Conservation (phyloP, 805 yeast species). For the Spathaspora boniae region DNA sequence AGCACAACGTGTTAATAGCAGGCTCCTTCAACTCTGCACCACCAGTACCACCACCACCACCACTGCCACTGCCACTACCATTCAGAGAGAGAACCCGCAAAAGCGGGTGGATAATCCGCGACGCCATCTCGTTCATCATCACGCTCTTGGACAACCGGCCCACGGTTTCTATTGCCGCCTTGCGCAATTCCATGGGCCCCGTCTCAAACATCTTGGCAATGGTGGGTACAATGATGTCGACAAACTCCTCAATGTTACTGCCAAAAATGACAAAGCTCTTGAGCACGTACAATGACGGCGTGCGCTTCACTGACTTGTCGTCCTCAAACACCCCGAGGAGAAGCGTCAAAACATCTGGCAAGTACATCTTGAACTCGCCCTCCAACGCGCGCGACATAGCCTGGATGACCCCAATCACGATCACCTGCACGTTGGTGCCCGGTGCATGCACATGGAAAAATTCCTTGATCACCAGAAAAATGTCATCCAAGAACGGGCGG, state of each 20-base stretch:
- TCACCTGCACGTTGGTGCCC: constrained; percentile 62
- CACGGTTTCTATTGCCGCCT: constrained; percentile 75
- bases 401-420: constrained; percentile 77
- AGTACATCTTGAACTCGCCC: constrained; percentile 84
- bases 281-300: constrained; percentile 68
- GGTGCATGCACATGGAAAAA: constrained; percentile 47
- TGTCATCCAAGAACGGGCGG: constrained; percentile 72
- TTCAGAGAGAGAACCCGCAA: constrained; percentile 55
- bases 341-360: constrained; percentile 74
- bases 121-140: constrained; percentile 79
- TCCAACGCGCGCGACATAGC: constrained; percentile 81
- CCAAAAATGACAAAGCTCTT: constrained; percentile 86
- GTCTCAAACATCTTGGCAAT: constrained; percentile 77
- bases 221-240: constrained; percentile 83
- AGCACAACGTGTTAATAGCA: constrained; percentile 75
- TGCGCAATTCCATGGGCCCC: constrained; percentile 57
- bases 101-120: constrained; percentile 84
- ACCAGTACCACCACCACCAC: too few species aligned
- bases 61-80: too few species aligned
- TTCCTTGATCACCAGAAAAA: constrained; percentile 72
- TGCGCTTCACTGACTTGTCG: constrained; percentile 58
- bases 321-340: constrained; percentile 73
- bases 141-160: constrained; percentile 77
- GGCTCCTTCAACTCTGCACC: constrained; percentile 60
- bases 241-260: constrained; percentile 80